Evolutionary conservation across 306 rosid species (phyloP).

Genomic region (Pterocarpus macrocarpus): DNA sequence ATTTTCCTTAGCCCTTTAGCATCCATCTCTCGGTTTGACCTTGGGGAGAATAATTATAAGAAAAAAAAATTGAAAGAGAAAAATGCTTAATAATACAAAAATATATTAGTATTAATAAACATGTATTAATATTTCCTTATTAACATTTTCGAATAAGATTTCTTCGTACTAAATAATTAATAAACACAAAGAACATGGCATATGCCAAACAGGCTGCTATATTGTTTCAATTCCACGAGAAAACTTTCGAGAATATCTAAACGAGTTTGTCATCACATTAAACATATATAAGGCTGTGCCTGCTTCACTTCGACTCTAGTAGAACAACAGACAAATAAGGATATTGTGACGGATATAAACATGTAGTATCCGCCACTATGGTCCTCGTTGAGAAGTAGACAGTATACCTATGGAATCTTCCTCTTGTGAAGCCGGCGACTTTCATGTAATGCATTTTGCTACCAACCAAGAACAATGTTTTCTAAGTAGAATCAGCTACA

Average conservation of each 20-base stretch:
- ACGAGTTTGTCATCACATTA: background rate
- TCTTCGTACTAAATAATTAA: background rate
- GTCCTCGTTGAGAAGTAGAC: slow-evolving; percentile 9
- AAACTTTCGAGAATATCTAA: slow-evolving; percentile 39
- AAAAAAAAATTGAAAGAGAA: no score
- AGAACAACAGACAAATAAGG: background rate
- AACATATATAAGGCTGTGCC: no score
- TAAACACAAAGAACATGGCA: background rate
- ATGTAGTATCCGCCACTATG: slow-evolving; percentile 3
- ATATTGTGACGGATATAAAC: background rate
- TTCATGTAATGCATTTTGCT: slow-evolving; percentile 37
- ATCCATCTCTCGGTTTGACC: slow-evolving; percentile 4
- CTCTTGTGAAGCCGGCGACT: slow-evolving; percentile 42
- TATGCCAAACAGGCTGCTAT: slow-evolving; percentile 24
- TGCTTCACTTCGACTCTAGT: no score
- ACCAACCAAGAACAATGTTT: slow-evolving; percentile 33
- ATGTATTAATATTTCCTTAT: background rate
- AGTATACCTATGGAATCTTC: slow-evolving; percentile 32
- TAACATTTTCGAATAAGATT: background rate
- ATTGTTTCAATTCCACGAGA: background rate
- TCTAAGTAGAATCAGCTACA: background rate
- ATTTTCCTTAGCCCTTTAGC: background rate
- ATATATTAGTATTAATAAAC: no score
- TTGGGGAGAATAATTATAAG: background rate
- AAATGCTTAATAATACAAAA: no score